phyloP scores from a whole-genome alignment of 805 yeast species.

The Henningerozyma blattae region DNA sequence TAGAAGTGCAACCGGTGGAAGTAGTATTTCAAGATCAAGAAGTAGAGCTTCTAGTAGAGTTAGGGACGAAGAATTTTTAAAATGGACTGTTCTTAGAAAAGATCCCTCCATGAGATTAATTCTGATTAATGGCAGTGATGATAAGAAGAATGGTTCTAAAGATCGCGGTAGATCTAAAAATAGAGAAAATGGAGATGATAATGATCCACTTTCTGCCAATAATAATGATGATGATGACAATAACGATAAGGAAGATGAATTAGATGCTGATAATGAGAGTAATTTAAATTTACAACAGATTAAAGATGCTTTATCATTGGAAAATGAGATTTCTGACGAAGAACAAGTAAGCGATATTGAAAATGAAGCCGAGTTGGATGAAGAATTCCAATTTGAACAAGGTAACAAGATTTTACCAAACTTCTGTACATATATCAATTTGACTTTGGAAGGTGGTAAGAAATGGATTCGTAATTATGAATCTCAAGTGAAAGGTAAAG shows the following conservation, averaged over 20 bases:
- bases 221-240: constrained; percentile 33
- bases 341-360: constrained; percentile 29
- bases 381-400: constrained; percentile 21
- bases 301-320: no score
- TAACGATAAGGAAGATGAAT: constrained; percentile 47
- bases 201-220: background rate
- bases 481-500: constrained; percentile 22
- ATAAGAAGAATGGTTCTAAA: constrained; percentile 6
- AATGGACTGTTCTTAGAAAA: constrained; percentile 57
- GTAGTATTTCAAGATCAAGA: constrained; percentile 22
- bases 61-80: constrained; percentile 30
- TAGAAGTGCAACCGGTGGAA: no score
- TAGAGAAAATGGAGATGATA: constrained; percentile 12
- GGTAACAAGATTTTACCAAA: constrained; percentile 25
- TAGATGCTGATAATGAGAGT: constrained; percentile 21
- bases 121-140: constrained; percentile 9
- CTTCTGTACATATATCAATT: constrained; percentile 16
- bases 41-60: constrained; percentile 19
- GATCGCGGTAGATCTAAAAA: no score
- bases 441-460: constrained; percentile 19
- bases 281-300: no score
- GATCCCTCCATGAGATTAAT: constrained; percentile 61
- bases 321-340: constrained; percentile 29
- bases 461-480: constrained; percentile 21
- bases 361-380: constrained; percentile 22